Evolutionary conservation across 768 basidiomycete species (phyloP), one percentile per base, ranked within the genome.

Genomic region (Russula sp.): DNA sequence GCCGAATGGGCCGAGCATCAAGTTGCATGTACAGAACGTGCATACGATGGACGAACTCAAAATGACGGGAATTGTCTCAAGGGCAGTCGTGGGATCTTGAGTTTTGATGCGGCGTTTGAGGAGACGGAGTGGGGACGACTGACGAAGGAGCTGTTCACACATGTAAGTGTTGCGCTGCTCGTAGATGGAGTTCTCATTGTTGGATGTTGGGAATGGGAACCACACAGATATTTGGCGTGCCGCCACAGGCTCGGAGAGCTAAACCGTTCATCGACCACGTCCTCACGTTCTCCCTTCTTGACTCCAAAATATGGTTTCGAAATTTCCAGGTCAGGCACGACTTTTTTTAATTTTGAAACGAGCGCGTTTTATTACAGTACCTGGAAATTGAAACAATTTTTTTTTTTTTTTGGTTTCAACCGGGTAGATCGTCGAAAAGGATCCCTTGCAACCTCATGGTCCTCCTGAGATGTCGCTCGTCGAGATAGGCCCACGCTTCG

Each of bases 41-140:
- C 97, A 99, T 75, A 99, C 97, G 49, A 98, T 98, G 97, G 97
- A 98, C 77, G 97, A 99, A 76, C 81, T 99, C 68, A 98, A 98
- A 79, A 91, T 99, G 95, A 96, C 94, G 97, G 97, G 36, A 98
- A 99, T 75, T 99, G 97, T 75, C 76, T 99, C 69, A 97, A 96
- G 76, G 97, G 97, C 20, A 92, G 91, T 71, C 79, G 97, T 59
- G 96, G 95, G 5, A 78, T 98, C 59, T 77, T 98, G 68, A 92
- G 90, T 73, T 99, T 99, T 74, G 95, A 97, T 76, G 84, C 87
- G 65, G 84, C 80, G 49, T 98, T 97, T 75, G 93, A 98, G 52
- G 85, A 90, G 57, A 88, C 84, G 58, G 93, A 90, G 77, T 94
- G 89, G 86, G 90, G 87, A 40, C 83, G 81, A 66, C 75, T 95